phyloP scores from a whole-genome alignment of 2,329 filamentous ascomycete species.

The Neurospora sp. region DNA sequence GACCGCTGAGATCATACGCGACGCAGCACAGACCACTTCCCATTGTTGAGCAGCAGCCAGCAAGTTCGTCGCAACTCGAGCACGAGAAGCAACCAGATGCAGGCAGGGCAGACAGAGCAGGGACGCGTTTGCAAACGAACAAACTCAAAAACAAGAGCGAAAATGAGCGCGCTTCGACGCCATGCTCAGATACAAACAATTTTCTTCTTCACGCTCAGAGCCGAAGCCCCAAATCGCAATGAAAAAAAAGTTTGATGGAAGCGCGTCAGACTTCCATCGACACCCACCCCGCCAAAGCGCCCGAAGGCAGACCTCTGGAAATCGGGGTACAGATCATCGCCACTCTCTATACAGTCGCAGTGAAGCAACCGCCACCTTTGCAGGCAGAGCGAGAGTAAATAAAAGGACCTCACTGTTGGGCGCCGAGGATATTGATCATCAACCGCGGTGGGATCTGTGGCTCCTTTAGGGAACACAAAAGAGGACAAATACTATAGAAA shows the following conservation, averaged over 20 bases:
- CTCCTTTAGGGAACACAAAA: conserved; percentile 85
- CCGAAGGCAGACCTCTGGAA: conserved; percentile 58
- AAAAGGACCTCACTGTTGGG: conserved; percentile 74
- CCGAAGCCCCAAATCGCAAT: conserved; percentile 39
- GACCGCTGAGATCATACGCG: background rate
- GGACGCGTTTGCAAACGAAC: background rate
- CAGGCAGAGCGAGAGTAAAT: conserved; percentile 47
- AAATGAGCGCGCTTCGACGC: background rate
- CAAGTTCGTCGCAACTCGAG: background rate
- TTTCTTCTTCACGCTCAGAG: conserved; percentile 42
- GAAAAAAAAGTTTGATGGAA: conserved; percentile 36
- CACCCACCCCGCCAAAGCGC: conserved; percentile 67
- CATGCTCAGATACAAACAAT: background rate
- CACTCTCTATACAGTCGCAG: conserved; percentile 64
- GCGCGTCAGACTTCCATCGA: conserved; percentile 82
- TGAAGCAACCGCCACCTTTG: conserved; percentile 44
- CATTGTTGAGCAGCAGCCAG: background rate
- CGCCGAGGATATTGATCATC: conserved; percentile 81
- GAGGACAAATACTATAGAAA: conserved; percentile 93
- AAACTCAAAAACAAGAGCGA: background rate
- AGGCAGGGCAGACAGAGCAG: background rate
- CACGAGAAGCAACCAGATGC: background rate
- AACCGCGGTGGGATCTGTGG: conserved; percentile 88
- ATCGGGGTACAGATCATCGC: conserved; percentile 86
- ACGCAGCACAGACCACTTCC: background rate